phyloP scores from a whole-genome alignment of 2,329 filamentous ascomycete genomes.

The Zymoseptoria pseudotritici region DNA sequence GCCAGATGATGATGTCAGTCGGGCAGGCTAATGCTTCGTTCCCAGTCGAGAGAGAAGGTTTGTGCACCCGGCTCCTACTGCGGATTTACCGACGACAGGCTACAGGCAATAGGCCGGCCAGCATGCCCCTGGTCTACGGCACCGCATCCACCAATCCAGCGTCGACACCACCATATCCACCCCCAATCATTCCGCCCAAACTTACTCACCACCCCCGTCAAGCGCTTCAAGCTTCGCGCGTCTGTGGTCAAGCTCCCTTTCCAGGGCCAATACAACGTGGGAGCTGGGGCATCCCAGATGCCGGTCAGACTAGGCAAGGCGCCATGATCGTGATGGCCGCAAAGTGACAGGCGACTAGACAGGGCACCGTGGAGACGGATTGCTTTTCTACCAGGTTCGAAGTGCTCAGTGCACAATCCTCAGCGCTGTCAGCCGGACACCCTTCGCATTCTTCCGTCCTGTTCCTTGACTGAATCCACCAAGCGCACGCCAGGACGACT shows the following conservation, averaged over 20 bases:
- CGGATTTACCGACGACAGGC: background rate
- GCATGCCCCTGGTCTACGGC: background rate
- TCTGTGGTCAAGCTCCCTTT: slow-evolving; percentile 13
- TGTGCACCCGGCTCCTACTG: background rate
- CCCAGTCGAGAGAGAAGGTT: background rate
- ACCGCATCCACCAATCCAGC: background rate
- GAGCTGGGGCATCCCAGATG: background rate
- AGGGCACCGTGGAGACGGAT: background rate
- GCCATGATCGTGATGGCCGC: background rate
- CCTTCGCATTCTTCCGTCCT: background rate
- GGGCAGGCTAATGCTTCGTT: background rate
- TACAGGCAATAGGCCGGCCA: background rate
- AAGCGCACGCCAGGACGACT: background rate
- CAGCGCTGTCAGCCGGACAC: background rate
- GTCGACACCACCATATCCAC: background rate
- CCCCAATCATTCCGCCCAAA: background rate
- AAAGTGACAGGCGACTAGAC: background rate
- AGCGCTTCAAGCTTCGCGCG: slow-evolving; percentile 4
- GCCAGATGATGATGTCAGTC: background rate
- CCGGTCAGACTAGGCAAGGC: background rate
- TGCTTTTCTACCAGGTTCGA: slow-evolving; percentile 12
- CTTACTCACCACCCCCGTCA: background rate
- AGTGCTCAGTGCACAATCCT: background rate
- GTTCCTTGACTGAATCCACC: background rate
- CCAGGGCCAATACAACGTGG: background rate